A percentile compares a stretch with the other conserved stretches of the same genome.
Evolutionary conservation across 1,284 basidiomycete genomes (phyloP).

Genomic region (Schizophyllum amplum): DNA sequence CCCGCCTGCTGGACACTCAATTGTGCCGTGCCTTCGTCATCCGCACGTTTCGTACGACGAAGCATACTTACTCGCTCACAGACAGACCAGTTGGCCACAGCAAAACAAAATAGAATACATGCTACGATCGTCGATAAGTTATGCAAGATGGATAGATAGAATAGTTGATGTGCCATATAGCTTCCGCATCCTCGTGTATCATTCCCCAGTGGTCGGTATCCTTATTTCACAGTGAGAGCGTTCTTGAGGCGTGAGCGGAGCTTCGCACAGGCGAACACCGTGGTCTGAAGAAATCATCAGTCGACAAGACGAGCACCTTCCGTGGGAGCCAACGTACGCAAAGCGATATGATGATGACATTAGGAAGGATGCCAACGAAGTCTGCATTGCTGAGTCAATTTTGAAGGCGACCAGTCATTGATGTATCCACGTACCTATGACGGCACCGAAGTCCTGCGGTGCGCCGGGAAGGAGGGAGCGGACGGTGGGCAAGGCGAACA

Average conservation of each 20-base stretch:
- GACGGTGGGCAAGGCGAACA: slow-evolving; percentile 1
- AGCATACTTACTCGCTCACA: too few relatives aligned
- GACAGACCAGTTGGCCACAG: too few relatives aligned
- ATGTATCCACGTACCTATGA: background rate
- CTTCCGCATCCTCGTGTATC: too few relatives aligned
- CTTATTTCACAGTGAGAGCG: too few relatives aligned
- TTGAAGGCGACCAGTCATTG: background rate
- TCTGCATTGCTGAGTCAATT: background rate
- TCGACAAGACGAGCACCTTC: background rate
- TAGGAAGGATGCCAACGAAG: background rate
- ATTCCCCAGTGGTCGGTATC: too few relatives aligned
- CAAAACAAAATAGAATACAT: too few relatives aligned
- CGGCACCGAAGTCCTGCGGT: background rate
- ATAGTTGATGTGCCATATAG: too few relatives aligned
- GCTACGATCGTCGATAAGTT: too few relatives aligned
- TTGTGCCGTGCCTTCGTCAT: too few relatives aligned
- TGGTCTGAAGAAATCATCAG: background rate
- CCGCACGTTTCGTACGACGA: too few relatives aligned
- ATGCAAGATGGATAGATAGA: too few relatives aligned
- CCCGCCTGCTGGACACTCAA: too few relatives aligned
- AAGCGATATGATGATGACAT: background rate
- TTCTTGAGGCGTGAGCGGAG: background rate
- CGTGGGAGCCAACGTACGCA: background rate
- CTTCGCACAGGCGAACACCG: background rate
- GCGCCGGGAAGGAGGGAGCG: background rate